These are phyloP conservation scores for Termitomyces sp. DNA, from an alignment of 768 basidiomycete species.

Conservation along the genomic window DNA sequence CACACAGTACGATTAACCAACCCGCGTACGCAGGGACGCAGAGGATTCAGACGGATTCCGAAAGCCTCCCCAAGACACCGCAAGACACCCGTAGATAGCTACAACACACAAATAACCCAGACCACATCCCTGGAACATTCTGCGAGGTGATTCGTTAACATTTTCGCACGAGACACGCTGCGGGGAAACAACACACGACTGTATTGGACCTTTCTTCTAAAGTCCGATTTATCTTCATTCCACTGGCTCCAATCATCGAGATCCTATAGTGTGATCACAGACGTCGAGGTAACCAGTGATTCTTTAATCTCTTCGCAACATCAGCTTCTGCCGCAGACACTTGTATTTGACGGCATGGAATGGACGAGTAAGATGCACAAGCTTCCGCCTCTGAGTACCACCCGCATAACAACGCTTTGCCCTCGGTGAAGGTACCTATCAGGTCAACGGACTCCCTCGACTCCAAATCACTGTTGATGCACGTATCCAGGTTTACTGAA, in stretches of 20 bases:
- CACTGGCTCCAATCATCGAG: neutral
- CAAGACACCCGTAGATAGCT: too few relatives aligned
- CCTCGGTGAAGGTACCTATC: constrained; percentile 39
- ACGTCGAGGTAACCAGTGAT: constrained; percentile 65
- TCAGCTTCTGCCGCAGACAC: constrained; percentile 51
- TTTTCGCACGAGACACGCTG: too few relatives aligned
- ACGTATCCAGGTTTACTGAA: neutral
- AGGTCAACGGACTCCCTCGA: constrained; percentile 3
- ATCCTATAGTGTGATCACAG: constrained; percentile 23
- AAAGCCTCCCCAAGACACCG: too few relatives aligned
- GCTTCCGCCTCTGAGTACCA: constrained; percentile 21
- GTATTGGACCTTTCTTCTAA: too few relatives aligned
- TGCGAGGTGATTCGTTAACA: too few relatives aligned
- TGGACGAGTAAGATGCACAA: neutral
- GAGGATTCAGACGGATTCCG: too few relatives aligned
- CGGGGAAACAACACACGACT: too few relatives aligned
- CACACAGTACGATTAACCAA: too few relatives aligned
- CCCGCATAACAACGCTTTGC: constrained; percentile 46
- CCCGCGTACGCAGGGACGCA: too few relatives aligned
- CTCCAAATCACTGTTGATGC: constrained; percentile 4
- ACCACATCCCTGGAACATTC: too few relatives aligned
- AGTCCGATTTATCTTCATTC: neutral
- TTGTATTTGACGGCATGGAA: constrained; percentile 9
- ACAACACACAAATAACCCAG: too few relatives aligned
- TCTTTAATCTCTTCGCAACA: constrained; percentile 50